Conservation (phyloP, 805 yeast genomes). For the Yamadazyma paraphyllophila region DNA sequence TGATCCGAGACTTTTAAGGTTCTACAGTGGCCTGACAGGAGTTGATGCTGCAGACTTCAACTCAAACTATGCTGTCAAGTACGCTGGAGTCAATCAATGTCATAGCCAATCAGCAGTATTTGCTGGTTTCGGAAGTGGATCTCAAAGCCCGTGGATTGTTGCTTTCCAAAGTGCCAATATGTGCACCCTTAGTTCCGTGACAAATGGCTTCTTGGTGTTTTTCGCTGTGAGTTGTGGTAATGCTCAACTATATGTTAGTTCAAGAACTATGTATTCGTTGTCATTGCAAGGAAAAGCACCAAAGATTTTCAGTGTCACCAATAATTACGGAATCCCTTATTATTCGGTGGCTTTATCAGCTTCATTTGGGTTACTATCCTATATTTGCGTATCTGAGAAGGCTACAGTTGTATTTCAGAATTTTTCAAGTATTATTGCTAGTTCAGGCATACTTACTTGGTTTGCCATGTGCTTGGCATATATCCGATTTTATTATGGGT, state of each 20-base stretch:
- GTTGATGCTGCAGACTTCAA: constrained; percentile 19
- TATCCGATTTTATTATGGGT: constrained; percentile 61
- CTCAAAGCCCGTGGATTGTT: constrained; percentile 46
- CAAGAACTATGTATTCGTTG: constrained; percentile 42
- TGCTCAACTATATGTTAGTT: constrained; percentile 43
- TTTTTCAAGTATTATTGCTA: constrained; percentile 64
- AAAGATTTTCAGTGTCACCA: constrained; percentile 55
- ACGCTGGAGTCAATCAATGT: constrained; percentile 38
- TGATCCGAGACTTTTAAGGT: constrained; percentile 67
- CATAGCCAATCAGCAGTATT: constrained; percentile 19
- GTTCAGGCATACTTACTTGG: constrained; percentile 81
- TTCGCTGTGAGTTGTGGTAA: constrained; percentile 46
- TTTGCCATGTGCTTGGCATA: constrained; percentile 65
- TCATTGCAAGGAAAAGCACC: constrained; percentile 60
- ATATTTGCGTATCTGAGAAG: constrained; percentile 52
- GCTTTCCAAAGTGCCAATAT: constrained; percentile 40
- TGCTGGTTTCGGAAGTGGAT: constrained; percentile 39
- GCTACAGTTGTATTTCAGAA: constrained; percentile 66
- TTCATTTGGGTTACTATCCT: constrained; percentile 58
- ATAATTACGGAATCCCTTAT: constrained; percentile 69
- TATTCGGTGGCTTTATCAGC: constrained; percentile 65
- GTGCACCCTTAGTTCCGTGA: constrained; percentile 36
- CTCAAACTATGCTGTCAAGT: constrained; percentile 28
- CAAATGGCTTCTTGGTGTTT: constrained; percentile 46
- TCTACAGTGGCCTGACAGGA: constrained; percentile 40